phyloP scores from a whole-genome alignment of 2,329 filamentous ascomycete species.

The Zasmidium angulare region DNA sequence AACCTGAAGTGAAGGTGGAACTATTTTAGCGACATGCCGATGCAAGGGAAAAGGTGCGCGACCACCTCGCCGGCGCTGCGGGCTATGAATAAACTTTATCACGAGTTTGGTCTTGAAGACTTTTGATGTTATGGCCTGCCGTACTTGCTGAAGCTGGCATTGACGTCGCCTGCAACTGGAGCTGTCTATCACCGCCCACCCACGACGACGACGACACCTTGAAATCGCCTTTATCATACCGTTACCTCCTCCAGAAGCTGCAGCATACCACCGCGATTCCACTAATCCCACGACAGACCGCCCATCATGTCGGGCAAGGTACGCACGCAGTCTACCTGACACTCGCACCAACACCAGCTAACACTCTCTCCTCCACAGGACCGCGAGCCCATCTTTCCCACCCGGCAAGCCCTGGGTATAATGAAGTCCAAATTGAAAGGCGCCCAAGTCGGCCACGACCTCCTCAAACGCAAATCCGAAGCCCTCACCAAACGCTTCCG shows the following conservation, averaged over 20 bases:
- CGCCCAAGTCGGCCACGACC: constrained; percentile 73
- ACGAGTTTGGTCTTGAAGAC: too few relatives aligned
- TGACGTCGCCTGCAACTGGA: neutral
- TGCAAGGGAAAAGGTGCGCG: neutral
- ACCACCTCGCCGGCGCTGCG: neutral
- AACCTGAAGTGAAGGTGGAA: neutral
- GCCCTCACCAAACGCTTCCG: constrained; percentile 78
- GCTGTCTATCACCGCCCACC: neutral
- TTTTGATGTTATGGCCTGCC: too few relatives aligned
- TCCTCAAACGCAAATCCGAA: constrained; percentile 97
- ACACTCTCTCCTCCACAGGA: constrained; percentile 57
- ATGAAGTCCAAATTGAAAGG: constrained; percentile 99
- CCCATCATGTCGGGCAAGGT: constrained; percentile 30
- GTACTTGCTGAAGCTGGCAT: constrained; percentile 4
- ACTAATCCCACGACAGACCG: neutral
- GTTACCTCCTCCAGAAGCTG: neutral
- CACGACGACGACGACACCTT: neutral
- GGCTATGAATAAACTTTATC: neutral
- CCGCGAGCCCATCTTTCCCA: constrained; percentile 95
- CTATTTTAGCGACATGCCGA: neutral
- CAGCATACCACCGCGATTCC: neutral
- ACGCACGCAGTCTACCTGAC: neutral
- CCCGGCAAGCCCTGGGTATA: constrained; percentile 89
- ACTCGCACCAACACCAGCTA: neutral
- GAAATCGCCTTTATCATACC: neutral